Conservation (phyloP, 2,329 filamentous ascomycete genomes). For the Sarocladiaceae sp. region DNA sequence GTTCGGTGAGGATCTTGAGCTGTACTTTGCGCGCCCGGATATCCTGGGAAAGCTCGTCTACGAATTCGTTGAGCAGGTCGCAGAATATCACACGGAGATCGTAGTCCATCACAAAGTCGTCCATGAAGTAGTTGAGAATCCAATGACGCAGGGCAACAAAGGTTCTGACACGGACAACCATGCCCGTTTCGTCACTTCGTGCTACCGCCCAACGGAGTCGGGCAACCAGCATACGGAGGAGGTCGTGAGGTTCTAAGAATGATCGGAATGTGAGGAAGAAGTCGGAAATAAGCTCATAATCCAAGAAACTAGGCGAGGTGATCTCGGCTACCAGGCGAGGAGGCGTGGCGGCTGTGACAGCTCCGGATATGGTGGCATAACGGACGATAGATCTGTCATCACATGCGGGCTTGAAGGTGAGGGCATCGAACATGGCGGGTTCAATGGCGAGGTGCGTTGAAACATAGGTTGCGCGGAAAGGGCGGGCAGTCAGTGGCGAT, state of each 20-base stretch:
- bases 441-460: slow-evolving; percentile 52
- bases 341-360: slow-evolving; percentile 85
- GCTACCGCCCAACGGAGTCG: slow-evolving; percentile 83
- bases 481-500: slow-evolving; percentile 35
- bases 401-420: slow-evolving; percentile 73
- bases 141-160: slow-evolving; percentile 96
- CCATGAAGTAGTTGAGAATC: slow-evolving; percentile 96
- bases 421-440: slow-evolving; percentile 75
- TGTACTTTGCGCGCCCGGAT: slow-evolving; percentile 45
- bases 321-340: slow-evolving; percentile 92
- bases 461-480: slow-evolving; percentile 41
- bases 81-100: slow-evolving; percentile 75
- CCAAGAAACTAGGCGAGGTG: slow-evolving; percentile 90
- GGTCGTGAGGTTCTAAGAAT: slow-evolving; percentile 72
- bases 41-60: slow-evolving; percentile 48
- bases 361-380: slow-evolving; percentile 65
- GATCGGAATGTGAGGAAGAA: slow-evolving; percentile 95
- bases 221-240: slow-evolving; percentile 80
- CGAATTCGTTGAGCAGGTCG: slow-evolving; percentile 68
- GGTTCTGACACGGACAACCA: slow-evolving; percentile 90
- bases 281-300: slow-evolving; percentile 95
- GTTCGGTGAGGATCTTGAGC: slow-evolving; percentile 83
- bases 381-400: slow-evolving; percentile 80
- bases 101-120: slow-evolving; percentile 82
- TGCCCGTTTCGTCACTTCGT: slow-evolving; percentile 76